These are phyloP conservation scores for Sugiyamaella americana DNA, from an alignment of 805 yeast genomes.

Conservation along the genomic window DNA sequence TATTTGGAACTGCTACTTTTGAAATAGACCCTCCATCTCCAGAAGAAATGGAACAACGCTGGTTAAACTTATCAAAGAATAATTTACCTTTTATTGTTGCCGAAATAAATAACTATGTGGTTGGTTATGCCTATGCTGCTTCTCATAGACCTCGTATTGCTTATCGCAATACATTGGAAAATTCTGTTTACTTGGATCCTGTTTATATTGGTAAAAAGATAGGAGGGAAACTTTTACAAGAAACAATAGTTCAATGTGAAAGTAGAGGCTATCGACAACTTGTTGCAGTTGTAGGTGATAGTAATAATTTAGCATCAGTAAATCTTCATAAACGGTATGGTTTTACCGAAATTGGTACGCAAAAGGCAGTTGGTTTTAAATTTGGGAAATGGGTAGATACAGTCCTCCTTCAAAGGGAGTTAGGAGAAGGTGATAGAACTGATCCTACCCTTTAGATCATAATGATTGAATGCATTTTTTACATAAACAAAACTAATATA, in stretches of 20 bases:
- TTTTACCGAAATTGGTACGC: constrained; percentile 1
- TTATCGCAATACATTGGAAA: constrained; percentile 3
- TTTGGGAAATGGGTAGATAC: constrained; percentile 5
- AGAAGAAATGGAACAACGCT: constrained; percentile 1
- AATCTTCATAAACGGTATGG: constrained; percentile 3
- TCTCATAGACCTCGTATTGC: constrained; percentile 5
- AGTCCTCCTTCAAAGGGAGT: constrained; percentile 1
- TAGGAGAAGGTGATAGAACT: constrained; percentile 1
- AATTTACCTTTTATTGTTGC: constrained; percentile 7
- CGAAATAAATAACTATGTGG: constrained; percentile 1
- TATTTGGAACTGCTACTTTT: constrained; percentile 5
- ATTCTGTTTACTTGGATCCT: constrained; percentile 3
- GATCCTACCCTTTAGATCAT: not conserved
- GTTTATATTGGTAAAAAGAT: constrained; percentile 2
- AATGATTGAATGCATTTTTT: too few species aligned
- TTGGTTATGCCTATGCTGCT: constrained; percentile 8
- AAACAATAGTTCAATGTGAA: not conserved
- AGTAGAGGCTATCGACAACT: constrained; percentile 1
- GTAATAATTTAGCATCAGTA: not conserved
- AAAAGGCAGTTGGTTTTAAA: constrained; percentile 7
- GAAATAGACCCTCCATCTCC: constrained; percentile 2
- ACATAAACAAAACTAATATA: not conserved
- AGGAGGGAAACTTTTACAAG: constrained; percentile 3
- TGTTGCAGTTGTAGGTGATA: constrained; percentile 5
- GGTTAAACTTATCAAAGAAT: not conserved